phyloP scores from a whole-genome alignment of 164 flowering plant genomes.

The Buxus sempervirens region DNA sequence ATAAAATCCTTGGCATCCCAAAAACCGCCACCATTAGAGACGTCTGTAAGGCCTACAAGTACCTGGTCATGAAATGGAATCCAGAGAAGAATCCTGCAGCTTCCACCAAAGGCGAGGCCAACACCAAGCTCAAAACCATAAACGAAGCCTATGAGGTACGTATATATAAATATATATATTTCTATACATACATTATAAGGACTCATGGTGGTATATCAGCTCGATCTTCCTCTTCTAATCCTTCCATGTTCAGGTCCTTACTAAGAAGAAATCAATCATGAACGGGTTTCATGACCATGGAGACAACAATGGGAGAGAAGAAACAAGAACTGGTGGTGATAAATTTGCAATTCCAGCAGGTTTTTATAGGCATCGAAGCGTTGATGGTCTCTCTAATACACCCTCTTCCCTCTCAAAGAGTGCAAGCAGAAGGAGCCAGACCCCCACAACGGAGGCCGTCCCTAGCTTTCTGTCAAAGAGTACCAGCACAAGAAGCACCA shows the following conservation, averaged over 20 bases:
- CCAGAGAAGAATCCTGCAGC: slow-evolving; percentile 20
- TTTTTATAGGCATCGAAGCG: slow-evolving; percentile 13
- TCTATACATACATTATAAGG: not conserved
- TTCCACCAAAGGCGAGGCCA: slow-evolving; percentile 14
- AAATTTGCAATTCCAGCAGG: slow-evolving; percentile 12
- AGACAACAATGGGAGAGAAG: not conserved
- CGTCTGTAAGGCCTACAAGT: slow-evolving; percentile 25
- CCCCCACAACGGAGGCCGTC: not conserved
- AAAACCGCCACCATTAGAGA: slow-evolving; percentile 22
- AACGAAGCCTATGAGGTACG: slow-evolving; percentile 15
- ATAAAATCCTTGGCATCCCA: slow-evolving; percentile 13
- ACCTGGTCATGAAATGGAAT: slow-evolving; percentile 24
- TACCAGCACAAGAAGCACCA: slow-evolving; percentile 16
- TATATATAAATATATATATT: not conserved
- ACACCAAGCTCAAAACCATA: slow-evolving; percentile 14
- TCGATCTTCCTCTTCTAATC: not conserved
- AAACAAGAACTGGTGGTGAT: not conserved
- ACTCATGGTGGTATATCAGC: too few relatives aligned
- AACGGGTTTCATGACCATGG: slow-evolving; percentile 15
- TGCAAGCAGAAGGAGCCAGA: slow-evolving; percentile 5
- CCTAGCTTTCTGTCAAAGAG: slow-evolving; percentile 13
- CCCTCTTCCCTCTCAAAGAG: slow-evolving; percentile 12
- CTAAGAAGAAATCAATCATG: slow-evolving; percentile 11
- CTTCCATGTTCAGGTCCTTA: slow-evolving; percentile 12
- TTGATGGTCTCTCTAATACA: slow-evolving; percentile 14